Percentiles rank a stretch among this genome's conserved stretches.
These are phyloP conservation scores for Picochlorum sp. DNA, from an alignment of 139 green algal genomes.

Conservation along the genomic window DNA sequence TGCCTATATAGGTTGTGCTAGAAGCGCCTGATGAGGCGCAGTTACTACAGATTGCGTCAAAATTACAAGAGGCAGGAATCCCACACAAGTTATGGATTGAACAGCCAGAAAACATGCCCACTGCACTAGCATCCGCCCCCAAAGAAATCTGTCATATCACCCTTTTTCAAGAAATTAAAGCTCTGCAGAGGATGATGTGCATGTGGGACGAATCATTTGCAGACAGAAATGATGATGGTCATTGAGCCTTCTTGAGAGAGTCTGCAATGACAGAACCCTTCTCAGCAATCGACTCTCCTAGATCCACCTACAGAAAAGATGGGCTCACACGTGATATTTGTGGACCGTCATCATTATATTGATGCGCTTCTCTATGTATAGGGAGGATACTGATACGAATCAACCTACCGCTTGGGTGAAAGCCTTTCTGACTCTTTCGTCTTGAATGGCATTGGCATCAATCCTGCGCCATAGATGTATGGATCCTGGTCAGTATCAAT, in stretches of 20 bases:
- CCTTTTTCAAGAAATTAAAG: constrained; percentile 81
- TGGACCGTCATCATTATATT: no score
- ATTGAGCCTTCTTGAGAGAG: constrained; percentile 1
- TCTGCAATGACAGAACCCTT: constrained; percentile 6
- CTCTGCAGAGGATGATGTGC: constrained; percentile 60
- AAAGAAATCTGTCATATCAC: constrained; percentile 47
- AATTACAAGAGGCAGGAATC: constrained; percentile 64
- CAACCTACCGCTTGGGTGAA: constrained; percentile 20
- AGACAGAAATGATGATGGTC: not conserved
- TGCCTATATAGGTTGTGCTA: constrained; percentile 60
- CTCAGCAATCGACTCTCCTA: constrained; percentile 21
- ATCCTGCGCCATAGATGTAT: constrained; percentile 9
- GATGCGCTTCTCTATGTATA: no score
- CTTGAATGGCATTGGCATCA: constrained; percentile 18
- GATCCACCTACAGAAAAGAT: constrained; percentile 11
- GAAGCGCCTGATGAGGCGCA: constrained; percentile 80
- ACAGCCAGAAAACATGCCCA: constrained; percentile 88
- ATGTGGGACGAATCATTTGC: not conserved
- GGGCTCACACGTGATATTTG: no score
- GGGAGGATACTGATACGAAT: not conserved
- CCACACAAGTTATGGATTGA: constrained; percentile 90
- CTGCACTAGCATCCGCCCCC: constrained; percentile 80
- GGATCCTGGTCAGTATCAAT: not conserved
- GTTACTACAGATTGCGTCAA: constrained; percentile 57
- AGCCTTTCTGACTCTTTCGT: constrained; percentile 6